Percentiles rank a stretch among this genome's conserved stretches.
phyloP scores from a whole-genome alignment of 108 stramenopile species.

The Cyclotella sp. region DNA sequence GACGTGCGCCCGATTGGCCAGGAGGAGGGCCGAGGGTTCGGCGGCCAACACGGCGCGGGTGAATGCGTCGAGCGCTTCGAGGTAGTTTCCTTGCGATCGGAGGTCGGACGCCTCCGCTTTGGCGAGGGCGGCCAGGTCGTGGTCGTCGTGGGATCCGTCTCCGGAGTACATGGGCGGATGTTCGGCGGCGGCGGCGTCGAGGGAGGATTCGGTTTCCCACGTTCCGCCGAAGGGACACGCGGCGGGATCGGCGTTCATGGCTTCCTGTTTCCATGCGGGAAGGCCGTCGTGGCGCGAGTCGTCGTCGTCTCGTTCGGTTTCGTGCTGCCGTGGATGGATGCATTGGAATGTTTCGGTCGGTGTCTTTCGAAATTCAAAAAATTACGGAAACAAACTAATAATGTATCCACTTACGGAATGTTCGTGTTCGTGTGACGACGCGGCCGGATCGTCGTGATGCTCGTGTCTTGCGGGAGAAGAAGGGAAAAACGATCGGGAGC shows the following conservation, averaged over 20 bases:
- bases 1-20: constrained; percentile 83
- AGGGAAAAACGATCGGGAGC: background rate
- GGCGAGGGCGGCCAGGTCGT: constrained; percentile 65
- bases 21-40: constrained; percentile 78
- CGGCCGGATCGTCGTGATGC: constrained; percentile 1
- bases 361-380: too few species aligned
- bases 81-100: constrained; percentile 60
- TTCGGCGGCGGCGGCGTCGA: constrained; percentile 53
- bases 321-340: constrained; percentile 6
- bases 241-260: constrained; percentile 61
- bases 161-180: constrained; percentile 69
- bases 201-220: constrained; percentile 70
- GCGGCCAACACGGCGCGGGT: constrained; percentile 75
- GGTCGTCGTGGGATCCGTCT: constrained; percentile 63
- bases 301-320: constrained; percentile 9
- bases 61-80: constrained; percentile 72
- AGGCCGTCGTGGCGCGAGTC: constrained; percentile 57
- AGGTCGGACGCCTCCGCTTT: constrained; percentile 79
- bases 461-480: constrained; percentile 5
- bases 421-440: constrained; percentile 21
- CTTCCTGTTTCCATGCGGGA: constrained; percentile 81
- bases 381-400: background rate
- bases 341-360: background rate
- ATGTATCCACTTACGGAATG: constrained; percentile 6
- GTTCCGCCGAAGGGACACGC: constrained; percentile 77